Percentiles rank a stretch among this genome's conserved stretches.
Conservation (phyloP, 2,329 filamentous ascomycete genomes). For the Aspergillus sp. region DNA sequence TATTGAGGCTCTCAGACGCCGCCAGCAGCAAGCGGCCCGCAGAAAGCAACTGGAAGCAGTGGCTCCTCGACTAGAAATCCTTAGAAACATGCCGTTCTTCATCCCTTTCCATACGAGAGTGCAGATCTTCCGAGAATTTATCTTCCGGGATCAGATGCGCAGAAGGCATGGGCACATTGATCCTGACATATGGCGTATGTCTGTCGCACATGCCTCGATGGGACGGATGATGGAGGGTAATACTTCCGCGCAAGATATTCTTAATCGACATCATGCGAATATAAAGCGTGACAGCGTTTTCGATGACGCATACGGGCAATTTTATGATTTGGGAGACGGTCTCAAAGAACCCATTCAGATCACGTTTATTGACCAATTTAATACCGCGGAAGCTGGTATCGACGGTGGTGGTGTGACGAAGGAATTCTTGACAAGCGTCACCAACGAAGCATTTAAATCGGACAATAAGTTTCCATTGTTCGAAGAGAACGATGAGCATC, state of each 20-base stretch:
- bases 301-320: slow-evolving; percentile 74
- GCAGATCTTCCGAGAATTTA: slow-evolving; percentile 86
- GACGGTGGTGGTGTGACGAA: slow-evolving; percentile 97
- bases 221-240: slow-evolving; percentile 34
- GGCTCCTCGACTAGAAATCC: slow-evolving; percentile 76
- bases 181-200: slow-evolving; percentile 65
- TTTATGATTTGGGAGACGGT: slow-evolving; percentile 70
- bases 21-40: slow-evolving; percentile 58
- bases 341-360: slow-evolving; percentile 95
- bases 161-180: slow-evolving; percentile 62
- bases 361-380: slow-evolving; percentile 88
- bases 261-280: slow-evolving; percentile 61
- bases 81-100: slow-evolving; percentile 94
- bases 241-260: slow-evolving; percentile 30
- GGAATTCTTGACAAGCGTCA: slow-evolving; percentile 86
- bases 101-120: slow-evolving; percentile 90
- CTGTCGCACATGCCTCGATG: slow-evolving; percentile 41
- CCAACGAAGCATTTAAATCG: slow-evolving; percentile 69
- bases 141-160: slow-evolving; percentile 69
- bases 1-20: slow-evolving; percentile 54
- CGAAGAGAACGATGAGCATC: slow-evolving; percentile 71
- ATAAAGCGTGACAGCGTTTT: slow-evolving; percentile 75
- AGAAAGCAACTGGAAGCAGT: slow-evolving; percentile 68
- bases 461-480: slow-evolving; percentile 58
- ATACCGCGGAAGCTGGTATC: slow-evolving; percentile 79